phyloP scores from a whole-genome alignment of 2,329 filamentous ascomycete genomes.

The Cyanodermella asteris region DNA sequence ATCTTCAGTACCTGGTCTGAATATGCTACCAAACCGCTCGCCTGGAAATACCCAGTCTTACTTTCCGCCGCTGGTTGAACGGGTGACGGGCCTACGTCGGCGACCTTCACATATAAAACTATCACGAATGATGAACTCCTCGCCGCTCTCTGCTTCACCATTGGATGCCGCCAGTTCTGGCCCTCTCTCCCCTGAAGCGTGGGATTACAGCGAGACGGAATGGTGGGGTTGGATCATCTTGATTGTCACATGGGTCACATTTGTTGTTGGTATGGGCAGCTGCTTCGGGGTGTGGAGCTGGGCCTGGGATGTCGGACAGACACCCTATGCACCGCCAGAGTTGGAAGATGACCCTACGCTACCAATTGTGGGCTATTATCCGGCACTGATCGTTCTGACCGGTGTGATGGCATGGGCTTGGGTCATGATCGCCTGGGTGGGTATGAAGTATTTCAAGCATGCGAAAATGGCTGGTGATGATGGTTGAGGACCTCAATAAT shows the following conservation, averaged over 20 bases:
- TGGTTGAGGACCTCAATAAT: conserved; percentile 9
- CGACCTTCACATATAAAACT: no score
- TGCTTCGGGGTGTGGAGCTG: conserved; percentile 92
- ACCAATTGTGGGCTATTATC: conserved; percentile 93
- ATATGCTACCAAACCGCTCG: no score
- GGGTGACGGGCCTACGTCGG: no score
- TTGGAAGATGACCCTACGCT: conserved; percentile 85
- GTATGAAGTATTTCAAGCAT: conserved; percentile 98
- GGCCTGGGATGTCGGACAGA: conserved; percentile 97
- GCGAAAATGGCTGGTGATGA: conserved; percentile 62
- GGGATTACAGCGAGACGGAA: conserved; percentile 87
- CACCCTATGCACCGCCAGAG: conserved; percentile 84
- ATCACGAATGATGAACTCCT: no score
- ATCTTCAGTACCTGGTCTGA: no score
- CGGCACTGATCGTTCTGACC: conserved; percentile 77
- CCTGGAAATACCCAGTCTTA: no score
- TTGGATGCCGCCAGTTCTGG: no score
- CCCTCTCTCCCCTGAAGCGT: conserved; percentile 37
- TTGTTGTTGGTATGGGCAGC: conserved; percentile 89
- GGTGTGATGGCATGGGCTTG: conserved; percentile 97
- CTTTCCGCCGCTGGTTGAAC: no score
- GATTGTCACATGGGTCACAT: conserved; percentile 79
- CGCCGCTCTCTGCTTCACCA: no score
- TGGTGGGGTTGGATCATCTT: conserved; percentile 97
- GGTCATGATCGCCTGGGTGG: conserved; percentile 93